Percentiles rank a stretch among this genome's conserved stretches.
These are phyloP conservation scores for Ogataea ramenticola DNA, from an alignment of 805 yeast species.

Conservation along the genomic window DNA sequence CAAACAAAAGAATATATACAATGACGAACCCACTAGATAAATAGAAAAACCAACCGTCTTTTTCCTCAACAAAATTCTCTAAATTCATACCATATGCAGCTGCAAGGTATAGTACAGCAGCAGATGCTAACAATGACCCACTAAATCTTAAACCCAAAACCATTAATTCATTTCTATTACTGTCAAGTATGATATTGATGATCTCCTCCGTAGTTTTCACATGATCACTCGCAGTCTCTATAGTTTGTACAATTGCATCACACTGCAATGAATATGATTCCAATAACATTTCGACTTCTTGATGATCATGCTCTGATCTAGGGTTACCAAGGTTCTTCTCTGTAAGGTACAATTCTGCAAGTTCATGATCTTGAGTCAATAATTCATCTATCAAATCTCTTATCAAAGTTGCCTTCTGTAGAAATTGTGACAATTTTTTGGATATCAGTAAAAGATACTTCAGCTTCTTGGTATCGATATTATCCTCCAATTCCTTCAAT, in stretches of 20 bases:
- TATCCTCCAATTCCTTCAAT: constrained; percentile 68
- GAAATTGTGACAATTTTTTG: constrained; percentile 76
- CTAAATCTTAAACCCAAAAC: constrained; percentile 76
- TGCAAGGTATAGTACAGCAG: constrained; percentile 73
- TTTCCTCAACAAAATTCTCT: constrained; percentile 85
- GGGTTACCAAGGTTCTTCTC: constrained; percentile 41
- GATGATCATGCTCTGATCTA: constrained; percentile 57
- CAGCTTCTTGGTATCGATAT: constrained; percentile 73
- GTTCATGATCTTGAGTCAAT: constrained; percentile 79
- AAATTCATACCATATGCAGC: constrained; percentile 95
- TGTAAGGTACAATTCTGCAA: constrained; percentile 74
- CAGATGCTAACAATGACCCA: constrained; percentile 75
- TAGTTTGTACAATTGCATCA: constrained; percentile 91
- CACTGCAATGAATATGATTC: constrained; percentile 88
- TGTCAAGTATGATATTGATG: constrained; percentile 84
- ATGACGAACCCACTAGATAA: constrained; percentile 39
- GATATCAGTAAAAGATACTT: constrained; percentile 76
- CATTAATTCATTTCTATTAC: constrained; percentile 92
- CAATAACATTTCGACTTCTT: constrained; percentile 81
- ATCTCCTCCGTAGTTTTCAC: constrained; percentile 92
- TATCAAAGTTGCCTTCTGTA: constrained; percentile 75
- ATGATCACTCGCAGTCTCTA: constrained; percentile 69
- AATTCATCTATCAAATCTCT: constrained; percentile 81
- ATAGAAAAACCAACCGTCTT: constrained; percentile 57
- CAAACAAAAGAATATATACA: constrained; percentile 37